These are phyloP conservation scores for Alternaria ethzedia DNA, from an alignment of 2,329 filamentous ascomycete genomes.

Conservation along the genomic window DNA sequence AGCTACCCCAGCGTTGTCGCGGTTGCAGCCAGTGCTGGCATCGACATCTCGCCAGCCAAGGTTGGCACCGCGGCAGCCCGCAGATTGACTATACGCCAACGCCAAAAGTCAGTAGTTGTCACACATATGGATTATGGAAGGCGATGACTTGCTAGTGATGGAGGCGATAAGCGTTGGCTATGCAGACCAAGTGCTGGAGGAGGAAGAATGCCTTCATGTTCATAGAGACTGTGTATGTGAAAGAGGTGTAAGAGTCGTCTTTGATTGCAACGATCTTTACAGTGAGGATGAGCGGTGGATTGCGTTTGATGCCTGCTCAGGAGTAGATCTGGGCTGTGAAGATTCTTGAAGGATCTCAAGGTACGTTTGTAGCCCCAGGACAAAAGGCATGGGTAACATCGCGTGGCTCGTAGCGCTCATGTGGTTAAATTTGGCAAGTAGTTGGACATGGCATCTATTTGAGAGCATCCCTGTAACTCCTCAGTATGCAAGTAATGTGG, in stretches of 20 bases:
- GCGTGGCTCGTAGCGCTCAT: neutral
- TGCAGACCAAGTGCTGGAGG: neutral
- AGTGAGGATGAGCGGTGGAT: neutral
- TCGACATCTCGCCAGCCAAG: constrained; percentile 1
- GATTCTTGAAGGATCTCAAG: neutral
- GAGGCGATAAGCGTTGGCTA: neutral
- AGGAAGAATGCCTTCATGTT: neutral
- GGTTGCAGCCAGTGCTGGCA: constrained; percentile 6
- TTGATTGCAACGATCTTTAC: neutral
- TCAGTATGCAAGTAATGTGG: neutral
- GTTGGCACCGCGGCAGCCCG: neutral
- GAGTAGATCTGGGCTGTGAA: neutral
- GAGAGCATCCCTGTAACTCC: neutral
- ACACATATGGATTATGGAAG: neutral
- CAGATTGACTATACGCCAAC: neutral
- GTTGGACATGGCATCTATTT: neutral
- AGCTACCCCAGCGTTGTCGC: constrained; percentile 5
- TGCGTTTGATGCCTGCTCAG: neutral
- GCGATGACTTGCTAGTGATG: neutral
- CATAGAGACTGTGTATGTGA: neutral
- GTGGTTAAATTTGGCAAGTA: neutral
- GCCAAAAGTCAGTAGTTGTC: neutral
- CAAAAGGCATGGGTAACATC: neutral
- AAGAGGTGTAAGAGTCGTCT: neutral
- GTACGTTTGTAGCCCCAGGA: neutral